Evolutionary conservation across 2,329 filamentous ascomycete species (phyloP).

Genomic region (Didymella lethalis): DNA sequence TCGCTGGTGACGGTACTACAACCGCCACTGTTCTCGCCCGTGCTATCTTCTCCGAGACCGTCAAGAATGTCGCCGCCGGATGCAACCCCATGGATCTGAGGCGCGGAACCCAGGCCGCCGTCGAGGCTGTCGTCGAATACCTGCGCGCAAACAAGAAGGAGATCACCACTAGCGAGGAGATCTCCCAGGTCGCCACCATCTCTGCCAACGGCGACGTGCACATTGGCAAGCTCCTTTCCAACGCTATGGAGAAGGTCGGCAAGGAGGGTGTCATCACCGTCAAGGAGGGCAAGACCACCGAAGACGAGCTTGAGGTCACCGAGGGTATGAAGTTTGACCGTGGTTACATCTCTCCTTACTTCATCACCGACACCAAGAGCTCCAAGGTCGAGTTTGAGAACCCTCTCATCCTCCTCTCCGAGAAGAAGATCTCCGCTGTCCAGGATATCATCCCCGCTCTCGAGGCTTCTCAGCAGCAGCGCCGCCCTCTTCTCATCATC

Average conservation of each 20-base stretch:
- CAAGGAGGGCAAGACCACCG: slow-evolving; percentile 99
- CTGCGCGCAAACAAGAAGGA: slow-evolving; percentile 96
- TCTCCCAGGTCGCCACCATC: slow-evolving; percentile 98
- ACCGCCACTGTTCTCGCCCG: slow-evolving; percentile 96
- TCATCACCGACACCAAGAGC: slow-evolving; percentile 98
- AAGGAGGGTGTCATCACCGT: slow-evolving; percentile 99
- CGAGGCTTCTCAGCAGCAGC: slow-evolving; percentile 93
- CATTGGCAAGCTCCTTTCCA: slow-evolving; percentile 94
- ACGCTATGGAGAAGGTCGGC: slow-evolving; percentile 99
- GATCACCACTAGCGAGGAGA: slow-evolving; percentile 96
- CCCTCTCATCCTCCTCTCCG: slow-evolving; percentile 95
- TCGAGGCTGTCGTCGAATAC: slow-evolving; percentile 93
- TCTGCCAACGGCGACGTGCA: slow-evolving; percentile 96
- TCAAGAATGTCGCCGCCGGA: slow-evolving; percentile 98
- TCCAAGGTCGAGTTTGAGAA: slow-evolving; percentile 99
- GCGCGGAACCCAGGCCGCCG: slow-evolving; percentile 94
- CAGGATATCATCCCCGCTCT: slow-evolving; percentile 99
- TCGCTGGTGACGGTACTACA: slow-evolving; percentile 97
- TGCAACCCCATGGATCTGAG: slow-evolving; percentile 99
- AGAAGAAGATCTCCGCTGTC: slow-evolving; percentile 99
- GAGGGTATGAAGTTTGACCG: slow-evolving; percentile 99
- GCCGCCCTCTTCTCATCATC: slow-evolving; percentile 96
- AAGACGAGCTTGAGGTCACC: slow-evolving; percentile 97
- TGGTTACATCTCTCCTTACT: slow-evolving; percentile 98
- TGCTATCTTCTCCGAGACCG: slow-evolving; percentile 99